Evolutionary conservation across 2,329 filamentous ascomycete species (phyloP), one percentile per base, ranked within the genome.

Genomic region (Colletotrichum somersetense): DNA sequence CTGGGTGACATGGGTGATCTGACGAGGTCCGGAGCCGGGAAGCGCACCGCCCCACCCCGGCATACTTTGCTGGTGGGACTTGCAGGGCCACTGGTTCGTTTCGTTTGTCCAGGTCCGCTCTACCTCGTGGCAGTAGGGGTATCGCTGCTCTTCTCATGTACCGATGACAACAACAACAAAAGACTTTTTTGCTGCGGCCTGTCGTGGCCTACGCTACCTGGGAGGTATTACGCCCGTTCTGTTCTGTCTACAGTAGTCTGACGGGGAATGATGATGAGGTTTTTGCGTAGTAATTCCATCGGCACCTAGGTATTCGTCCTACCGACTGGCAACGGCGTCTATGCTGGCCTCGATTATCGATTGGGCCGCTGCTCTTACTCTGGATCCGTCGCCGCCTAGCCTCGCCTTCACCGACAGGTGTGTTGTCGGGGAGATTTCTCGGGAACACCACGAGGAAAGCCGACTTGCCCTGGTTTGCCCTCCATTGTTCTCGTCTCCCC

Each of bases 391-490:
- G 12, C 40, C 5, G 48, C 33, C 61, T 61, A n/a, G 20, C 46
- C 40, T 65, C 50, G 64, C 64, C 56, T 48, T 71, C 30, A 30
- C 67, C 56, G 56, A 62, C 18, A 33, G 23, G 30, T 59, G 30
- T 55, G 44, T 20, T 42, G 16, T 11, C 23, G 50, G 64, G 64
- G 58, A 62, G 65, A 63, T 63, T 72, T 69, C 65, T 72, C 65
- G 65, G 69, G 38, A 68, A 72, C 40, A 61, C 26, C 56, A 40
- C n/a, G 18, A 42, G 6, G 30, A 35, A n/a, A n/a, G 11, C 42
- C 20, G 30, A 30, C 30, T 18, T 30, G 20, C 5, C 26, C 33
- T 48, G 44, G 44, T n/a, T 23, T 18, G 14, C 11, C 20, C 20
- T 48, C 8, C 20, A 20, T 48, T n/a, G 8, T 48, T 48, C 10